Percentiles rank a stretch among this genome's conserved stretches.
Evolutionary conservation across 257 asterid genomes (phyloP).

Genomic region (Scutellaria baicalensis): DNA sequence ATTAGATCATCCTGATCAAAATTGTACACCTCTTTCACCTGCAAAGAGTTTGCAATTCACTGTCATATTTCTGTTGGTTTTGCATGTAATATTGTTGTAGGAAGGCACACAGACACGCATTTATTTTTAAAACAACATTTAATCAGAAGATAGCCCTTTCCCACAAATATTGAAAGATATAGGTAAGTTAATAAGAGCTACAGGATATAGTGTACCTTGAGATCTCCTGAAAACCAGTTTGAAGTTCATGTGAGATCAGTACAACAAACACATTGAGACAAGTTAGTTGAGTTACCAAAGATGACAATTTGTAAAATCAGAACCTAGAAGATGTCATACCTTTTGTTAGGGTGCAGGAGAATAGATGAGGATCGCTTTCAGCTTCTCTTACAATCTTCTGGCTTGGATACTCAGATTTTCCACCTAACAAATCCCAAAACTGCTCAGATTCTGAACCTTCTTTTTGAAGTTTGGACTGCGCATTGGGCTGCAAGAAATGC

Average conservation of each 20-base stretch:
- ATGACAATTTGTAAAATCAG: not conserved
- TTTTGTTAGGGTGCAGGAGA: conserved; percentile 70
- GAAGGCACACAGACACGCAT: not conserved
- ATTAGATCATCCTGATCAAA: conserved; percentile 91
- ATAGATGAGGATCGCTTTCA: conserved; percentile 88
- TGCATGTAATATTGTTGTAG: not conserved
- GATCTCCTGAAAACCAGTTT: conserved; percentile 60
- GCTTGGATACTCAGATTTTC: conserved; percentile 94
- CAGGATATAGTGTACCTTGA: conserved; percentile 55
- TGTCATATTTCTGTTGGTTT: not conserved
- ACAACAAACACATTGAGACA: conserved; percentile 17
- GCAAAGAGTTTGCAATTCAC: conserved; percentile 20
- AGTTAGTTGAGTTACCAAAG: conserved; percentile 27
- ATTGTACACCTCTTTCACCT: conserved; percentile 89
- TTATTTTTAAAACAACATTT: not conserved
- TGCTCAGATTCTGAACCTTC: conserved; percentile 97
- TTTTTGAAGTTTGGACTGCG: conserved; percentile 77
- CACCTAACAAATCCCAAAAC: conserved; percentile 92
- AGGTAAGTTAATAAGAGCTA: not conserved
- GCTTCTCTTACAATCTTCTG: conserved; percentile 75
- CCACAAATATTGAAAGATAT: not conserved
- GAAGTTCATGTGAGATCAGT: conserved; percentile 25
- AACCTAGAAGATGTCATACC: conserved; percentile 30
- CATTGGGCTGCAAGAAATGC: conserved; percentile 64
- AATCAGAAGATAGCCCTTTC: not conserved